Evolutionary conservation across 306 rosid species (phyloP).

Genomic region (Prunus salicina): DNA sequence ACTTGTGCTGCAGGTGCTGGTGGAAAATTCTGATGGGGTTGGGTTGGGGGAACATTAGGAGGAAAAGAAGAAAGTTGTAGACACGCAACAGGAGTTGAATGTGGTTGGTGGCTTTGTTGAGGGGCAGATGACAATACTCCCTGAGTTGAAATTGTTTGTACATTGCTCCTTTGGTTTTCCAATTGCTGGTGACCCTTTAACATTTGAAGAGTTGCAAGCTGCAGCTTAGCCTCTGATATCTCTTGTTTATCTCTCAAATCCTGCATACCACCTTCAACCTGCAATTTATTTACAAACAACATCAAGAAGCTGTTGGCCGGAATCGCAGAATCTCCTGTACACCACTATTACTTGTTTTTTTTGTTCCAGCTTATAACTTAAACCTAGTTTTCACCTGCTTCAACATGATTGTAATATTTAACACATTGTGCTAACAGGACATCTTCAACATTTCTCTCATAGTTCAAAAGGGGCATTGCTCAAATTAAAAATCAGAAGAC

Average conservation of each 20-base stretch:
- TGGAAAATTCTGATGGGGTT: constrained; percentile 15
- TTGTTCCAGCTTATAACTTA: background rate
- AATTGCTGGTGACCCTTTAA: constrained; percentile 13
- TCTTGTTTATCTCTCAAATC: constrained; percentile 42
- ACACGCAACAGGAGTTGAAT: constrained; percentile 15
- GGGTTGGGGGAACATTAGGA: constrained; percentile 13
- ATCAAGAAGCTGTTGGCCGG: background rate
- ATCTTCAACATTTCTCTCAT: background rate
- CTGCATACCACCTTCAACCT: constrained; percentile 37
- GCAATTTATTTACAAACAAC: background rate
- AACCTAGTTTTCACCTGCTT: background rate
- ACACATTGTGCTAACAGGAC: background rate
- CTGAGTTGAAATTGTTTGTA: constrained; percentile 8
- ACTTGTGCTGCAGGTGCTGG: constrained; percentile 14
- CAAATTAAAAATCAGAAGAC: background rate
- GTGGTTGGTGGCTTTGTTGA: constrained; percentile 23
- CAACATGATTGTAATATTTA: background rate
- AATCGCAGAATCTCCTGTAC: background rate
- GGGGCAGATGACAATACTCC: constrained; percentile 9
- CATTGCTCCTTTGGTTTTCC: constrained; percentile 11
- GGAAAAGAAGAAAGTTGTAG: constrained; percentile 17
- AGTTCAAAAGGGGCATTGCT: background rate
- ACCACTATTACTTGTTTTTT: background rate
- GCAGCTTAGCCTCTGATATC: constrained; percentile 29
- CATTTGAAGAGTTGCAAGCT: constrained; percentile 34